Conservation (phyloP, 1,284 basidiomycete genomes). For the Apiotrichum laibachii region DNA sequence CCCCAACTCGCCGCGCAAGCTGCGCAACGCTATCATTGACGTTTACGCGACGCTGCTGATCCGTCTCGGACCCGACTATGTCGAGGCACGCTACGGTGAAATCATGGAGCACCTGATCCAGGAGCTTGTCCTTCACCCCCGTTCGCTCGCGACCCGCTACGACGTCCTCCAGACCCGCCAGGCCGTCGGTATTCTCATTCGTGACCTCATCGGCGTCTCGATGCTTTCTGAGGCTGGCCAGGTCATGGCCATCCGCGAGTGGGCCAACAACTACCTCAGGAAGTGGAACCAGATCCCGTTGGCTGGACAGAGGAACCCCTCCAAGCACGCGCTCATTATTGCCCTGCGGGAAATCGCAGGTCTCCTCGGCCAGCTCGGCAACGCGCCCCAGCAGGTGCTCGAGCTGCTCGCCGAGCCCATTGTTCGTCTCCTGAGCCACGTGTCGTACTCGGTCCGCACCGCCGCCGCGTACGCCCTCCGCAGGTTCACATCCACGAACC, state of each 20-base stretch:
- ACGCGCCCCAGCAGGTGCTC: constrained; percentile 83
- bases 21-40: constrained; percentile 81
- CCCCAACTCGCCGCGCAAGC: constrained; percentile 63
- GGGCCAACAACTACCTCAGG: constrained; percentile 76
- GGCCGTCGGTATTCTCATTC: constrained; percentile 70
- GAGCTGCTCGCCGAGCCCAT: constrained; percentile 85
- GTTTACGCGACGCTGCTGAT: constrained; percentile 78
- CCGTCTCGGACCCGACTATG: constrained; percentile 71
- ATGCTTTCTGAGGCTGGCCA: constrained; percentile 91
- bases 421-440: constrained; percentile 79
- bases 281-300: constrained; percentile 84
- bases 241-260: constrained; percentile 82
- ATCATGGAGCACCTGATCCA: constrained; percentile 74
- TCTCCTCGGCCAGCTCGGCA: constrained; percentile 83
- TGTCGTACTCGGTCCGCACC: constrained; percentile 79
- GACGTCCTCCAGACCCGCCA: constrained; percentile 72
- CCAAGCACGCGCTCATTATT: constrained; percentile 68
- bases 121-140: constrained; percentile 65
- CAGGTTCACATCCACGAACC: constrained; percentile 85
- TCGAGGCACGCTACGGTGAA: constrained; percentile 77
- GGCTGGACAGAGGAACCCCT: constrained; percentile 74
- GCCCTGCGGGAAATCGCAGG: constrained; percentile 81
- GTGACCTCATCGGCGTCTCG: constrained; percentile 80
- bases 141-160: constrained; percentile 62
- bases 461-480: constrained; percentile 83